Evolutionary conservation across 2,329 filamentous ascomycete species (phyloP), one percentile per base, ranked within the genome.

Genomic region (Calonectria hongkongensis): DNA sequence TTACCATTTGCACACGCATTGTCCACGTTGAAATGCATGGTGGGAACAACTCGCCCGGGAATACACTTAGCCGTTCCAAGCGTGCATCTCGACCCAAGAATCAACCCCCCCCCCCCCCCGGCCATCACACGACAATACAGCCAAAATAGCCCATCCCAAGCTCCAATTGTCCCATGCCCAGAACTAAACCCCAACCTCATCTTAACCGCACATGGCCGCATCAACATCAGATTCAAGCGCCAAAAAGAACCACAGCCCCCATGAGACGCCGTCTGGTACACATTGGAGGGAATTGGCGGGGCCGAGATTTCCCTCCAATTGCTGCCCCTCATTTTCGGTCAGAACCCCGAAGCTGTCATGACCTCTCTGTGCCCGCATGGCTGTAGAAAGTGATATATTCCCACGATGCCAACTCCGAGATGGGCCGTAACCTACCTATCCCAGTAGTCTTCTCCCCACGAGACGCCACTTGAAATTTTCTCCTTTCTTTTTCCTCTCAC

Each of bases 271-370:
- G 48, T 51, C 62, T 60, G 63, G 68, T 60, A 39, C 63, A 74
- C 43, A 75, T 80, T 80, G 78, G 78, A 77, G 78, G 78, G 72
- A 73, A 56, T 70, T 41, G 51, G 30, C 63, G 71, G 70, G 73
- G 58, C 56, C 66, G 73, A 66, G 68, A 68, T 75, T 78, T 78
- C 77, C 80, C 80, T 80, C 80, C 80, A 82, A 82, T 82, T 73
- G 71, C 58, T 69, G 71, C 72, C 75, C 78, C 76, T 67, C 75
- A 43, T 68, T 64, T 54, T 73, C 78, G 78, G 77, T 36, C 45
- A 76, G 78, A 78, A 80, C 73, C 68, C 78, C 78, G 78, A 78
- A 54, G 56, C 64, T 71, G 73, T 73, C 68, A 73, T 66, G 54
- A 71, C 58, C 63, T 75, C 54, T 30, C 25, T 50, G 13, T 33